phyloP scores from a whole-genome alignment of 176 grass and related monocot genomes.

The Aegilops speltoides region DNA sequence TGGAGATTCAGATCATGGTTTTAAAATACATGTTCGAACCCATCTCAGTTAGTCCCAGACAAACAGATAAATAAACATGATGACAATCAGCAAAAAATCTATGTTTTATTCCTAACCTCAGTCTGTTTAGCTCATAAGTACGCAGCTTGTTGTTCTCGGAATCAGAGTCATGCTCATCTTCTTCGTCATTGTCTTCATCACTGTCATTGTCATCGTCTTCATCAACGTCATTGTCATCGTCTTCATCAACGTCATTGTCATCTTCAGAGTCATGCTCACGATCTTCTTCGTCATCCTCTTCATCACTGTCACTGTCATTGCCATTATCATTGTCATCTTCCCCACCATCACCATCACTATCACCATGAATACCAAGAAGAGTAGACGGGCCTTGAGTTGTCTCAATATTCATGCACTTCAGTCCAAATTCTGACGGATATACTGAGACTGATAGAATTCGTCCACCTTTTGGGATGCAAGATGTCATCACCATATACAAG shows the following conservation, averaged over 20 bases:
- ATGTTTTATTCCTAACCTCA: slow-evolving; percentile 48
- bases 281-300: not conserved
- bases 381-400: slow-evolving; percentile 55
- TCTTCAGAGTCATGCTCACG: slow-evolving; percentile 29
- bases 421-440: slow-evolving; percentile 89
- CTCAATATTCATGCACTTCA: slow-evolving; percentile 87
- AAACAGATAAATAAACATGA: not conserved
- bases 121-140: slow-evolving; percentile 83
- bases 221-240: not conserved
- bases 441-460: slow-evolving; percentile 61
- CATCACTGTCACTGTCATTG: not conserved
- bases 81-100: not conserved
- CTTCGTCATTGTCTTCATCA: not conserved
- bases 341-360: slow-evolving; percentile 11
- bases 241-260: not conserved
- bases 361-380: slow-evolving; percentile 45
- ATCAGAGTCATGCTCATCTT: slow-evolving; percentile 43
- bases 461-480: slow-evolving; percentile 68
- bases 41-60: not conserved
- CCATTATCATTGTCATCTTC: not conserved
- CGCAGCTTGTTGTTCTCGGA: slow-evolving; percentile 71
- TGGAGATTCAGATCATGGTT: not conserved
- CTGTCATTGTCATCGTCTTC: slow-evolving; percentile 16
- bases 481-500: slow-evolving; percentile 88
- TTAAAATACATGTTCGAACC: not conserved